Evolutionary conservation across 345 rosid species (phyloP), one percentile per base, ranked within the genome.

Genomic region (Combretum micranthum): DNA sequence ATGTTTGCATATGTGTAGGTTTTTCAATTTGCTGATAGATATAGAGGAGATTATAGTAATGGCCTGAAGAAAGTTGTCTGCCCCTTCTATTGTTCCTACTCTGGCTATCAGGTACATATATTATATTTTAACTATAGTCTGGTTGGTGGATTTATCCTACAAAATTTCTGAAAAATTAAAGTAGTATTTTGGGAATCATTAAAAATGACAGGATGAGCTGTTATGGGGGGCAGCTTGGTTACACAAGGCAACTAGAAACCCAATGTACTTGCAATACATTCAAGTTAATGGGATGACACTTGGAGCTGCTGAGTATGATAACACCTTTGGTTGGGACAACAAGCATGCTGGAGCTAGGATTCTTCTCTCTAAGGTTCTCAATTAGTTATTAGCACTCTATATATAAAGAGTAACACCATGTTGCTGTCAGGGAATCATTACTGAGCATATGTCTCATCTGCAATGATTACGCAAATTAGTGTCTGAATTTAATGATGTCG

Each of bases 221-320:
- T 65, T 93, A 52, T 93, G 97, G 97, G 97, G 92, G 2, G 97
- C 99, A 49, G 89, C 99, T 62, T 94, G 99, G 99, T 75, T 94
- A 50, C 90, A 85, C 39, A 81, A 69, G 71, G 99, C 99, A 52
- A 85, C 99, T 46, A 80, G 62, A 75, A 80, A 81, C 70, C 63
- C 72, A 13, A 69, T 76, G 17, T 89, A 85, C 72, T 78, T 87
- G 43, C 61, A 65, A 52, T 94, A 94, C 73, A 94, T 94, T 58
- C 77, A 83, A 42, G 68, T 63, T 7, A 90, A 94, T 72, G 99
- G 99, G 15, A 90, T 80, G 62, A 75, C 65, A 12, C 78, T 89
- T 45, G 99, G 99, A 57, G 97, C 97, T 42, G 82, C 82, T 10
- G 85, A 94, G 20, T 81, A 64, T 66, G 96, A 90, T 62, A 87